Evolutionary conservation across 2,329 filamentous ascomycete genomes (phyloP), one percentile per base, ranked within the genome.

Genomic region (Fusarium camptoceras): DNA sequence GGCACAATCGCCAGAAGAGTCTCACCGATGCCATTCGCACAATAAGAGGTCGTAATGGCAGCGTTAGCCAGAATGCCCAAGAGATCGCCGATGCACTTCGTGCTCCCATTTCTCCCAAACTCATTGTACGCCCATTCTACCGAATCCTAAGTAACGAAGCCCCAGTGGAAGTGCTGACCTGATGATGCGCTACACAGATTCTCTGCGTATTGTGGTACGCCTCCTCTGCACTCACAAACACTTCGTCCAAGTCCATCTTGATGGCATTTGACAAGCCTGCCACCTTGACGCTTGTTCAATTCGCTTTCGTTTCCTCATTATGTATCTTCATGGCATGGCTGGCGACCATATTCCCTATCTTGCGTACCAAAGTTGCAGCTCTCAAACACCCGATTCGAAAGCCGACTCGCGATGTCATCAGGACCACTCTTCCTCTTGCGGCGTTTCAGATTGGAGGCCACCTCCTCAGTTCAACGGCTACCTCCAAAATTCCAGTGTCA

Each of bases 191-290:
- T 61, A 62, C 55, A 73, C 80, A 98, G 95, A 81, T 87, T 53
- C 89, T 98, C 50, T 98, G 95, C 81, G 83, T 94, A 61, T 82
- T 95, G 77, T 98, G 96, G 96, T 99, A 98, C 84, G 88, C 92
- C 79, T 97, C 94, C 25, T 98, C 95, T 44, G 96, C 97, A 68
- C 84, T 98, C 73, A 98, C 96, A 67, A 99, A 98, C 79, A 98
- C 96, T 4, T 98, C 96, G 25, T 98, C 96, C 55, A 99, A 99
- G 83, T 93, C 95, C 20, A 99, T 99, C 76, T 86, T 98, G 66
- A 98, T 94, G 73, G 92, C 93, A 44, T 93, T 98, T 72, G 90
- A 93, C 62, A 96, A 94, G 81, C 95, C 95, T 3, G 92, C 96
- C 31, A 98, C 95, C 22, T 87, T 98, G 75, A 98, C 95, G 3